These are phyloP conservation scores for Lepidium aucheri DNA, from an alignment of 345 rosid genomes.

Conservation along the genomic window DNA sequence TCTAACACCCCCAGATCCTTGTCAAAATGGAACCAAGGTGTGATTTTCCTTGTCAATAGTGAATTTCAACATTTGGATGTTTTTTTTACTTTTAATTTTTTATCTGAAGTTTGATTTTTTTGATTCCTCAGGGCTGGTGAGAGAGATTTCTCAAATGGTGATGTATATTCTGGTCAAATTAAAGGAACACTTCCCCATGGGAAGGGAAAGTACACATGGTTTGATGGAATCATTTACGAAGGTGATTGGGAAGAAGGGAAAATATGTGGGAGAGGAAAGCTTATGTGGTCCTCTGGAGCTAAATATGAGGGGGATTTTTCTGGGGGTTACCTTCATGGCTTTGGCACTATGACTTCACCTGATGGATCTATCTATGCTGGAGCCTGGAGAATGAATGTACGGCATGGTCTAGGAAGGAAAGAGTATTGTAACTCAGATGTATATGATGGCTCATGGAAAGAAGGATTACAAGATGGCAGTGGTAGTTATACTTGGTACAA, in stretches of 20 bases:
- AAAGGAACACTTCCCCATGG: slow-evolving; percentile 64
- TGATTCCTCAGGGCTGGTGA: slow-evolving; percentile 35
- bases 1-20: background rate
- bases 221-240: slow-evolving; percentile 55
- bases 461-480: slow-evolving; percentile 74
- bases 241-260: slow-evolving; percentile 93
- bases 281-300: slow-evolving; percentile 65
- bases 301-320: slow-evolving; percentile 81
- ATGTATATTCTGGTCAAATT: slow-evolving; percentile 51
- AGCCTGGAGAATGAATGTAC: slow-evolving; percentile 79
- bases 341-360: slow-evolving; percentile 44
- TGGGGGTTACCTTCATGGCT: slow-evolving; percentile 81
- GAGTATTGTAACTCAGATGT: slow-evolving; percentile 60
- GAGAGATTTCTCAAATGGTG: slow-evolving; percentile 57
- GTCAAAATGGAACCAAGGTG: slow-evolving; percentile 25
- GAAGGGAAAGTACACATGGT: slow-evolving; percentile 71
- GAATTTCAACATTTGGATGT: background rate
- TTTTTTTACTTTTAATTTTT: background rate
- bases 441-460: slow-evolving; percentile 90
- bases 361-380: slow-evolving; percentile 67
- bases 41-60: background rate
- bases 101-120: slow-evolving; percentile 2
- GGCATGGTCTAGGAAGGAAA: slow-evolving; percentile 76
- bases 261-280: slow-evolving; percentile 69
- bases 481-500: slow-evolving; percentile 74